phyloP scores from a whole-genome alignment of 441 rosid species.

The Jatropha podagrica region DNA sequence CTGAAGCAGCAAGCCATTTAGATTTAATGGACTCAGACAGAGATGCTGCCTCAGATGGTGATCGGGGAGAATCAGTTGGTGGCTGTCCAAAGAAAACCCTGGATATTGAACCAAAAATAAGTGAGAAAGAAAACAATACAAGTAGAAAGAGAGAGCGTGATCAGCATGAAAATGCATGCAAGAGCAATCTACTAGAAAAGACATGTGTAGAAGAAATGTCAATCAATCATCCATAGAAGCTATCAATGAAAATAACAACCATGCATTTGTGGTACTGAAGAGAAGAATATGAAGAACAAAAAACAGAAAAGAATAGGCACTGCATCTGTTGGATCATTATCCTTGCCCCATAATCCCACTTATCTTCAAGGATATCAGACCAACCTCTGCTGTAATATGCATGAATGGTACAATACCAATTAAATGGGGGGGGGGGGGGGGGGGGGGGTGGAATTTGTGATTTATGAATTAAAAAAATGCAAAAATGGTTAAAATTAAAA shows the following conservation, averaged over 20 bases:
- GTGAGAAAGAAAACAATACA: not conserved
- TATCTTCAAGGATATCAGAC: not conserved
- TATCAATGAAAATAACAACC: not conserved
- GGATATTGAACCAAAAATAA: conserved; percentile 22
- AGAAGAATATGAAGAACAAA: not conserved
- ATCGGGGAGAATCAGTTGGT: conserved; percentile 31
- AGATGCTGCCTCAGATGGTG: conserved; percentile 46
- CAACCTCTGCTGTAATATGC: not conserved
- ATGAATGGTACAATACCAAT: not conserved
- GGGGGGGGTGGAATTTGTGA: no score
- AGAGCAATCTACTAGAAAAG: not conserved
- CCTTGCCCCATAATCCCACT: not conserved
- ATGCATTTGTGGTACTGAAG: not conserved
- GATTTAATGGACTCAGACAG: conserved; percentile 78
- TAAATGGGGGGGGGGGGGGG: not conserved
- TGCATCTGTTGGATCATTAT: not conserved
- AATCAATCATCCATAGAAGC: not conserved
- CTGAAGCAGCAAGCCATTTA: conserved; percentile 67
- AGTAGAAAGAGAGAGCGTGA: not conserved
- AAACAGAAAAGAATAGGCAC: not conserved
- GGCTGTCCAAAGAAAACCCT: conserved; percentile 38
- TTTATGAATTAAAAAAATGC: no score
- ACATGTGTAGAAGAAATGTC: not conserved
- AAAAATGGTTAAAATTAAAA: no score
- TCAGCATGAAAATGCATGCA: not conserved